Evolutionary conservation across 1,139 yeast genomes (phyloP), one percentile per base, ranked within the genome.

Genomic region (Lodderomyces orthopsilosis): DNA sequence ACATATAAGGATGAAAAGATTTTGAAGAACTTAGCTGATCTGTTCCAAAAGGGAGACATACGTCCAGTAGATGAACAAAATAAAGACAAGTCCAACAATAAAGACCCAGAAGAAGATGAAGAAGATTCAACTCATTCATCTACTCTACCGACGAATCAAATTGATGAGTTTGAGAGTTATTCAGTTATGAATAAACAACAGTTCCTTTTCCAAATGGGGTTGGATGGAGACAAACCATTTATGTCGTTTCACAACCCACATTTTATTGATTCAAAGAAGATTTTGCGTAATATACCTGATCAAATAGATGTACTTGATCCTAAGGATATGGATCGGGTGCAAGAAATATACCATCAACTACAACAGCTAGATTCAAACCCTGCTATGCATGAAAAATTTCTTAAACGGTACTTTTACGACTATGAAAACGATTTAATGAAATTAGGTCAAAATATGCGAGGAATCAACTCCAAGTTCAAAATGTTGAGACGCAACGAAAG

Each of bases 151-250:
- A 26, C 24, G 28, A 41, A 41, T 35, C 33, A 41, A 19, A 27
- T 27, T n/a, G 32, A 27, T 5, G 32, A 27, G 22, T 37, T 62
- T 43, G 71, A 67, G 22, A 60, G 62, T 41, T 51, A 67, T n/a
- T 62, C 68, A 8, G 66, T 59, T 46, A 70, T 72, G 77, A 57
- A 71, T n/a, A 54, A 58, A 8, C 65, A 69, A 24, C 75, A 72
- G 46, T 52, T 72, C 23, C 48, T 55, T 41, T 61, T 69, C 34
- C 77, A 73, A 50, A 57, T 62, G 44, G 66, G 65, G 45, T 53
- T 71, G 28, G 76, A 70, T 48, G 62, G 65, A 37, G 71, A 70
- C 7, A 50, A 58, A 38, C 74, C 66, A 45, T 63, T 70, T 44
- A 59, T 64, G 41, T 56, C 70, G 13, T 62, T 64, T 45, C 61